phyloP scores from a whole-genome alignment of 805 yeast genomes.

The Candida nanaspora region DNA sequence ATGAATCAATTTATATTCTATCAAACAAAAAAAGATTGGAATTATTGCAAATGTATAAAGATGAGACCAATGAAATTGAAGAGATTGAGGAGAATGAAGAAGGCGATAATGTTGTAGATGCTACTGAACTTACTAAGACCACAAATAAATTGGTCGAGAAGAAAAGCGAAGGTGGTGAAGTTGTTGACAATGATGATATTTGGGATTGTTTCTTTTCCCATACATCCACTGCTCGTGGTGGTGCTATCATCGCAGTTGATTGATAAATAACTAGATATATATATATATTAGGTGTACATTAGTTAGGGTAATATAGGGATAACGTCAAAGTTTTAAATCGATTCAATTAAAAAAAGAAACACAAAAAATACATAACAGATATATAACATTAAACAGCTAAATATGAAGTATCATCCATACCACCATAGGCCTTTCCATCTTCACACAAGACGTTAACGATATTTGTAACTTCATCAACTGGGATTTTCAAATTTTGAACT shows the following conservation, averaged over 20 bases:
- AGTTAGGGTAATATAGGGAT: too few species aligned
- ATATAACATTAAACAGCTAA: constrained; percentile 37
- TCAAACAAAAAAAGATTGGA: constrained; percentile 55
- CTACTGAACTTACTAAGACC: constrained; percentile 47
- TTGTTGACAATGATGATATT: constrained; percentile 48
- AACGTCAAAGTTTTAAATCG: too few species aligned
- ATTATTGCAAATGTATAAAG: constrained; percentile 24
- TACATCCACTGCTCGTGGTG: constrained; percentile 6
- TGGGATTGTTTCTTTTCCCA: constrained; percentile 55
- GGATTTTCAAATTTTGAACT: constrained; percentile 45
- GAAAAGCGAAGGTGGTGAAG: constrained; percentile 46
- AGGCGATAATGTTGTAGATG: constrained; percentile 35
- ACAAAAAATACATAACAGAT: not conserved
- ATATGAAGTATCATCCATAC: constrained; percentile 59
- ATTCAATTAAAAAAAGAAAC: not conserved
- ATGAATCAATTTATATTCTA: constrained; percentile 73
- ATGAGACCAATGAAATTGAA: constrained; percentile 9
- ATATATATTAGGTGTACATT: too few species aligned
- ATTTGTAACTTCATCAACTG: constrained; percentile 40
- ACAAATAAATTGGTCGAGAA: constrained; percentile 42
- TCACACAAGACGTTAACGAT: constrained; percentile 52
- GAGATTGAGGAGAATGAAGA: constrained; percentile 1
- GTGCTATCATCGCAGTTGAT: too few species aligned
- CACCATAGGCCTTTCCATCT: constrained; percentile 61
- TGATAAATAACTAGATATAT: too few species aligned